Percentiles rank a stretch among this genome's conserved stretches.
phyloP scores from a whole-genome alignment of 306 rosid species.

The Malus sieversii region DNA sequence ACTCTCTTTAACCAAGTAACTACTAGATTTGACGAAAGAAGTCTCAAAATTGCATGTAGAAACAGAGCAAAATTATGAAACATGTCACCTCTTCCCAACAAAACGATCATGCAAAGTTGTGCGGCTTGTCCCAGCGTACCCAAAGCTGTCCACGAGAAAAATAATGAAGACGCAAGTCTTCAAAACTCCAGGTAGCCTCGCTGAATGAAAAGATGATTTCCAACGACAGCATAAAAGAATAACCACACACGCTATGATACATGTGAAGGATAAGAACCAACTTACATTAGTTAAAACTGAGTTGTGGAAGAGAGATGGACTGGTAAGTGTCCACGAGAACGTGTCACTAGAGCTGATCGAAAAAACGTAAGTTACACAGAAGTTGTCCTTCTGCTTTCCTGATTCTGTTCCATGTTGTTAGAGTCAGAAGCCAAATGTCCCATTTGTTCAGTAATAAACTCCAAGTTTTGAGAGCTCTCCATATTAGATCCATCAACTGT shows the following conservation, averaged over 20 bases:
- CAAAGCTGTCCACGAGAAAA: neutral
- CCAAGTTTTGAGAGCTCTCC: slow-evolving; percentile 30
- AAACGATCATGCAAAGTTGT: too few species aligned
- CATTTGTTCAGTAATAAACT: slow-evolving; percentile 36
- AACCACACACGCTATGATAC: neutral
- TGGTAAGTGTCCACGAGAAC: neutral
- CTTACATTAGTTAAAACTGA: slow-evolving; percentile 5
- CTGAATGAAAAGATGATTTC: neutral
- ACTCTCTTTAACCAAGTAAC: neutral
- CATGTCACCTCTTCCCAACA: neutral
- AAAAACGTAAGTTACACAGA: neutral
- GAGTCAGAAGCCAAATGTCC: slow-evolving; percentile 35
- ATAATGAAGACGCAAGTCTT: neutral
- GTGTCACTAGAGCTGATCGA: neutral
- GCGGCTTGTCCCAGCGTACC: neutral
- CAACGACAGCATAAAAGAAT: neutral
- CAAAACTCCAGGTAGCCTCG: neutral
- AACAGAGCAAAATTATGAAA: neutral
- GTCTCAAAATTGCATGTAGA: neutral
- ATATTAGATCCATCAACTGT: slow-evolving; percentile 10
- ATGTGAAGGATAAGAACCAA: neutral
- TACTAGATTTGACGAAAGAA: neutral
- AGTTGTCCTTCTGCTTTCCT: neutral
- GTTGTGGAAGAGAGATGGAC: neutral
- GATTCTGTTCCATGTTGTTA: slow-evolving; percentile 13